These are phyloP conservation scores for Citeromyces nyonsensis DNA, from an alignment of 805 yeast species.

Conservation along the genomic window DNA sequence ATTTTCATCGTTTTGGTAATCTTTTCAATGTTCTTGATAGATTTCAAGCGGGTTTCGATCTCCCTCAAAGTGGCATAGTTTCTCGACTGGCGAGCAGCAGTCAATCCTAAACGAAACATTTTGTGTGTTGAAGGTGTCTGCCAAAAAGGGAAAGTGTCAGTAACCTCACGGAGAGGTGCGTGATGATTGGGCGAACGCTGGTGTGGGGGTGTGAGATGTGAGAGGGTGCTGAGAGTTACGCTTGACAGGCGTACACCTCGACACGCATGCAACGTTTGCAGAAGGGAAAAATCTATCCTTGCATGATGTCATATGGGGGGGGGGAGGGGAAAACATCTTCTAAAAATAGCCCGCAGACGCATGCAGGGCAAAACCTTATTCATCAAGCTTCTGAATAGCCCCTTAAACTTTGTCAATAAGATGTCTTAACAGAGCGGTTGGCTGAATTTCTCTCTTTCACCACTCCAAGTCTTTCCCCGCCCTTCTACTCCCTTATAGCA, in stretches of 20 bases:
- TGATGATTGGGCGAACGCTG: no score
- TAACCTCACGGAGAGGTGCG: not conserved
- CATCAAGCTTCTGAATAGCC: not conserved
- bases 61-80: conserved; percentile 97
- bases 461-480: no score
- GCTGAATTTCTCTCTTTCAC: no score
- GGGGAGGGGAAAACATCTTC: not conserved
- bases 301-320: not conserved
- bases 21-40: conserved; percentile 97
- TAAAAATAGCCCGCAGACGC: not conserved
- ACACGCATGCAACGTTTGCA: no score
- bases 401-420: no score
- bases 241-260: no score
- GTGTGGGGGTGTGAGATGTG: no score
- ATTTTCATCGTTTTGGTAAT: conserved; percentile 99
- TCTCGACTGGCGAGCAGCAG: conserved; percentile 23
- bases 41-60: conserved; percentile 94
- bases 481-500: no score
- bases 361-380: not conserved
- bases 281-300: not conserved
- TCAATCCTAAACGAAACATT: not conserved
- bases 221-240: no score
- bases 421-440: no score
- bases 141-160: not conserved
- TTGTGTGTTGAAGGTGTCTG: not conserved